Base-by-base conservation (phyloP, 1,284 basidiomycete species). In the Laetiporus sulphureus region DNA sequence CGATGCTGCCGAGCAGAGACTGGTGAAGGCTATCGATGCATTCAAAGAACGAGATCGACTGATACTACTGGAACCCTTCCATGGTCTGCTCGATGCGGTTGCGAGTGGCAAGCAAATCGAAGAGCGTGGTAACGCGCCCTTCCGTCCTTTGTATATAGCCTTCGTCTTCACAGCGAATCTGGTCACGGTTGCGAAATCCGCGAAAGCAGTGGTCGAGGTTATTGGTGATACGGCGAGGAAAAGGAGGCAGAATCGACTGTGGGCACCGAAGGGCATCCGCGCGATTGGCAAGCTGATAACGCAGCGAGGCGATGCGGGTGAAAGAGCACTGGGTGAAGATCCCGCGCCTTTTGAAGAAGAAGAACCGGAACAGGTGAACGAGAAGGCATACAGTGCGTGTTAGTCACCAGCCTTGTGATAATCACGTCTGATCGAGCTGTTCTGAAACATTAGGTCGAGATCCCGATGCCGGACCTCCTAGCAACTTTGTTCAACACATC, bases 191-290 rank as follows among this genome's bases (percentile, higher is more conserved):
- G 62, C 62, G 18, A 68, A 71, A 27, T 67, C 67, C 15, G 55
- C 76, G 38, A 60, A 77, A 31, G 49, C 59, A 2, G 56, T 79
- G 20, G 60, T 73, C 46, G 67, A 70, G 39, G 58, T 55, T 15
- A 60, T 83, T 22, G 61, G 65, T 29, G 48, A 53, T 22, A 64
- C 72, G 10, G 64, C 63, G 10, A 48, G 52, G 36, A 69, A 69
- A 46, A 59, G 73, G 7, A 57, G 49, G 36, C 47, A 47, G 33
- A 68, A 67, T 42, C 56, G 69, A 39, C 46, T 79, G 34, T 78
- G 75, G 76, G 68, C 66, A 21, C 76, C 76, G 19, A 72, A 64
- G 38, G 68, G 68, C 11, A 43, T 77, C 30, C 51, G 76, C 42
- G 57, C 63, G 39, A 51, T 76, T 0, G 66, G 67, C 41, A 65